These are phyloP conservation scores for Diplodia intermedia DNA, from an alignment of 2,329 filamentous ascomycete species.

Conservation along the genomic window DNA sequence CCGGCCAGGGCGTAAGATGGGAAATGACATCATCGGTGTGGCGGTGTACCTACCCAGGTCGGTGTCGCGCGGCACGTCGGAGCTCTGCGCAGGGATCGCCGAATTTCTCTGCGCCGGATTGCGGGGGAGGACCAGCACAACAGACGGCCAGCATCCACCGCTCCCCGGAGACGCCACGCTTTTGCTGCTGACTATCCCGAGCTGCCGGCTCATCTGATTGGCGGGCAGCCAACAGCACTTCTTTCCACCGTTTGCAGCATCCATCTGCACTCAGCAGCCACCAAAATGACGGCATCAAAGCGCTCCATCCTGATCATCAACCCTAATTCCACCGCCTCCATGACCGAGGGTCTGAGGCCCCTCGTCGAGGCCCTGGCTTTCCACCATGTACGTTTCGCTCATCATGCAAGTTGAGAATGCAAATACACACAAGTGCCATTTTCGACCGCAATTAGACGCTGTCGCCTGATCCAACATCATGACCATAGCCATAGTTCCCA, in stretches of 20 bases:
- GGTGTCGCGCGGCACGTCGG: not conserved
- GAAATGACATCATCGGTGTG: slow-evolving; percentile 18
- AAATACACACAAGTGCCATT: not conserved
- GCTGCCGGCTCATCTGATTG: not conserved
- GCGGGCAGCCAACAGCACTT: not conserved
- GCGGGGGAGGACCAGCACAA: slow-evolving; percentile 10
- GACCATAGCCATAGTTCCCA: not conserved
- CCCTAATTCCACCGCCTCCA: slow-evolving; percentile 75
- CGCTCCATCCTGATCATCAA: slow-evolving; percentile 73
- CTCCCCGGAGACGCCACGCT: not conserved
- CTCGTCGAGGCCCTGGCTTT: slow-evolving; percentile 55
- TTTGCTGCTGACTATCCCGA: slow-evolving; percentile 6
- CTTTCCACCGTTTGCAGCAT: not conserved
- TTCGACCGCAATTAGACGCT: not conserved
- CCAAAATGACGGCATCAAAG: slow-evolving; percentile 23
- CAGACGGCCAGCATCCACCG: not conserved
- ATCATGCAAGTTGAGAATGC: not conserved
- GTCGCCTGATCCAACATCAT: not conserved
- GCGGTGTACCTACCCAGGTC: no score
- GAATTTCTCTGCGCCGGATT: not conserved
- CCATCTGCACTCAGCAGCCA: slow-evolving; percentile 5
- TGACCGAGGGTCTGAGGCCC: slow-evolving; percentile 71
- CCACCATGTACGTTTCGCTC: slow-evolving; percentile 37
- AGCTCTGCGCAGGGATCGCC: slow-evolving; percentile 19
- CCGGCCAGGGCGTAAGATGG: not conserved